Base-by-base conservation (phyloP, 2,329 filamentous ascomycete species). In the Sporothrix phasma region DNA sequence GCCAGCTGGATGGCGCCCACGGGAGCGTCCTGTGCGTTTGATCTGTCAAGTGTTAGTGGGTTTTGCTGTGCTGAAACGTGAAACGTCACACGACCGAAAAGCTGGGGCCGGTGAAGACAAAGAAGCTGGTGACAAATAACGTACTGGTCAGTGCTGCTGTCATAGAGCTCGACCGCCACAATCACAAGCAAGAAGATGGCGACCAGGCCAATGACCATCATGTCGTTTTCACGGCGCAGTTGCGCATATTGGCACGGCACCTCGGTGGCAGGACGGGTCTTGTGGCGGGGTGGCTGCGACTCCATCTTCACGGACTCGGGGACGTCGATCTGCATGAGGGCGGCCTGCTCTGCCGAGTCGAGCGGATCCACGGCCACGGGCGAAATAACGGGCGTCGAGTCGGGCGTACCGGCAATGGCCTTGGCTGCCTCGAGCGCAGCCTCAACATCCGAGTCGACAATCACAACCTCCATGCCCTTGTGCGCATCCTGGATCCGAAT, bases 181-280 rank as follows among this genome's bases (percentile, higher is more conserved):
- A 75, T 70, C 7, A 71, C 68, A 26, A 72, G 22, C 41, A 75
- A 53, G 53, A 74, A 76, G 5, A 69, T 67, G 11, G 70, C 61
- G 1, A 71, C 70, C 26, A 75, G 63, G 54, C 68, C 66, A 31
- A 75, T 70, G n/a, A 73, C 68, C 63, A 71, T 62, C 66, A 72
- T 67, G 45, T 74, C 72, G 61, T 72, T 70, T 47, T 72, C 69
- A 24, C 67, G 65, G 6, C 67, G 64, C 15, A 69, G 31, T 5
- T 60, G 64, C 0, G 65, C 65, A 8, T 68, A 68, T 29, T 68
- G 68, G 64, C 67, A 71, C 15, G 69, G 69, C 43, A 66, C 13
- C 1, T 62, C 51, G 24, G 39, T n/a, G 15, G 41, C 19, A 26
- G 29, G 49, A 3, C 17, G 17, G 39, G 24, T 19, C 39, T 31